Evolutionary conservation across 306 rosid species (phyloP), one percentile per base, ranked within the genome.

Genomic region (Trifolium subterraneum): DNA sequence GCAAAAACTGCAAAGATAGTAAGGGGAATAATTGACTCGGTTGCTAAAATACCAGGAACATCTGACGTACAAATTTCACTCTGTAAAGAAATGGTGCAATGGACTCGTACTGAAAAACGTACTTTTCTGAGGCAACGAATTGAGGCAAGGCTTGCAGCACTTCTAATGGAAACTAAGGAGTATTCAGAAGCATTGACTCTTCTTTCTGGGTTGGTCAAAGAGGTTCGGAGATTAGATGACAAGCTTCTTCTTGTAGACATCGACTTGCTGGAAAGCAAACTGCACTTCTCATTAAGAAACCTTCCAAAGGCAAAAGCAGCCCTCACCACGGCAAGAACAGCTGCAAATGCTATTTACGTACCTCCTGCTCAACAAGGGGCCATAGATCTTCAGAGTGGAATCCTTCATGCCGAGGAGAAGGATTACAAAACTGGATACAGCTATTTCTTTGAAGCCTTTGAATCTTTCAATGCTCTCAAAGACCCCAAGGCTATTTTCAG

Each of bases 291-390:
- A 20, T 80, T 93, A 71, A 89, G 96, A 86, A 93, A 93, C 84
- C 98, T 93, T 64, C 97, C 98, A 22, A 91, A 93, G 81, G 96
- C 98, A 20, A 93, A 93, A 81, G 98, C 98, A 48, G 91, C 97
- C 11, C 91, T 93, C 65, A 93, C 98, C 0, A 96, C 97, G 13
- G 98, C 98, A 56, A 87, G 97, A 84, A 93, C 98, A 41, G 98
- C 97, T 52, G 98, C 97, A 50, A 93, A 93, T 79, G 95, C 97
- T 8, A 91, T 93, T 73, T 93, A 93, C 68, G 98, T 91, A 33
- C 98, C 98, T 45, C 96, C 97, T n/a, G 98, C 96, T 52, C 97
- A 93, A 68, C 98, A 93, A 82, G 98, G 98, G 41, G 89, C 91
- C 48, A 91, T 91, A 14, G 97, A 93, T 84, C 64, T 93, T 84